Conservation (phyloP, 2,329 filamentous ascomycete species). For the Zalaria obscura region DNA sequence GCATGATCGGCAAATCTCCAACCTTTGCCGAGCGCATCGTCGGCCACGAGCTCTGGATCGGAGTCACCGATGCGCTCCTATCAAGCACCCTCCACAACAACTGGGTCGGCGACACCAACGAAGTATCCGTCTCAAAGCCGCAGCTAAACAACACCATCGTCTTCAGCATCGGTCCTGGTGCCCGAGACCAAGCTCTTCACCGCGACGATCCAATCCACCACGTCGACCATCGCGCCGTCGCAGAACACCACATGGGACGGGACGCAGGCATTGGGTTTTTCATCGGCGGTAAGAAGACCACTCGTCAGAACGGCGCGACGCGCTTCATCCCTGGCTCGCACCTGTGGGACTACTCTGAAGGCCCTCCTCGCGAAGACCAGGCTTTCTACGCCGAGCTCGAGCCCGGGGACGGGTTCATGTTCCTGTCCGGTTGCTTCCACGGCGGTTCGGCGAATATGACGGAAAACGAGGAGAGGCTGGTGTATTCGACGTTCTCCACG, state of each 20-base stretch:
- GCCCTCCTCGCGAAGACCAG: constrained; percentile 9
- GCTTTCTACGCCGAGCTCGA: too few relatives aligned
- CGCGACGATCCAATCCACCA: constrained; percentile 18
- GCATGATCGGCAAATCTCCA: background rate
- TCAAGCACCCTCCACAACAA: constrained; percentile 3
- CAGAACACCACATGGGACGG: constrained; percentile 8
- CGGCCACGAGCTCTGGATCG: constrained; percentile 5
- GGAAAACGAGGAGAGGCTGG: too few relatives aligned
- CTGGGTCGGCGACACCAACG: constrained; percentile 4
- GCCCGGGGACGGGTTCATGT: too few relatives aligned
- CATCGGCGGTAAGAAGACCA: constrained; percentile 17
- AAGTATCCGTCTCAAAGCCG: constrained; percentile 4
- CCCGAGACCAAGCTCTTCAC: constrained; percentile 14
- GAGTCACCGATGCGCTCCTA: constrained; percentile 5
- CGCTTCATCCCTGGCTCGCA: constrained; percentile 22
- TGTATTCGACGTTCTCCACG: too few relatives aligned
- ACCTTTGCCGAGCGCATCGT: constrained; percentile 5
- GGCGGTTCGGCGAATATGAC: too few relatives aligned
- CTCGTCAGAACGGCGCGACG: too few relatives aligned
- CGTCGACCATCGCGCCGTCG: constrained; percentile 8
- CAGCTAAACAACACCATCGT: constrained; percentile 15
- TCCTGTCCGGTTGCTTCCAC: too few relatives aligned
- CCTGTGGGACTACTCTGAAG: constrained; percentile 15
- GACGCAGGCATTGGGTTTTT: constrained; percentile 20
- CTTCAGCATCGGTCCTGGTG: constrained; percentile 14